A percentile compares a stretch with the other conserved stretches of the same genome.
Conservation (phyloP, 129 eudicot species). For the Arctium lappa region DNA sequence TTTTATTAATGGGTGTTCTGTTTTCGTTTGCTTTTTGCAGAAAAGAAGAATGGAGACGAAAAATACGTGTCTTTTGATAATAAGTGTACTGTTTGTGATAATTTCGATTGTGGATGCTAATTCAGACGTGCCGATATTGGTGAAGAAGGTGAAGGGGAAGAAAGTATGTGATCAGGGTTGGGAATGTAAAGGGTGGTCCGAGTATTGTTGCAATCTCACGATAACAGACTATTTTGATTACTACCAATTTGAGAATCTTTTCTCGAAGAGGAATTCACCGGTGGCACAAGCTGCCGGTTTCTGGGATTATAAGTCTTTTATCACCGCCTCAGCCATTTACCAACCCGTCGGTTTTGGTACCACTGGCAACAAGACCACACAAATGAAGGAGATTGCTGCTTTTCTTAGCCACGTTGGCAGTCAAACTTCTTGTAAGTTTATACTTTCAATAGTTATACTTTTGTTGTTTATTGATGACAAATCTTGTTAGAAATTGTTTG, state of each 20-base stretch:
- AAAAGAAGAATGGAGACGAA: slow-evolving; percentile 35
- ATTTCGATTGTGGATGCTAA: slow-evolving; percentile 21
- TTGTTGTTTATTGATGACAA: not conserved
- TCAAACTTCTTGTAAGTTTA: slow-evolving; percentile 79
- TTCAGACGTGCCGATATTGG: slow-evolving; percentile 24
- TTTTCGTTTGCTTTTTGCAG: slow-evolving; percentile 15
- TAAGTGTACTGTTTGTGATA: slow-evolving; percentile 21
- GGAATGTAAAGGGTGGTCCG: slow-evolving; percentile 75
- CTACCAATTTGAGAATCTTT: slow-evolving; percentile 84
- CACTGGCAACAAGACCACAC: slow-evolving; percentile 74
- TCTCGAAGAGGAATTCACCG: slow-evolving; percentile 81
- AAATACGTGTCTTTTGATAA: slow-evolving; percentile 17
- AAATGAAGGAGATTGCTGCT: slow-evolving; percentile 84
- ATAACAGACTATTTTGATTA: slow-evolving; percentile 74
- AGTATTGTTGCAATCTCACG: slow-evolving; percentile 80
- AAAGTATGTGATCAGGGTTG: slow-evolving; percentile 74
- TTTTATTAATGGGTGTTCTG: not conserved
- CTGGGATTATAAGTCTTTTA: slow-evolving; percentile 83
- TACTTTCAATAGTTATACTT: not conserved
- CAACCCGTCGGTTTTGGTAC: slow-evolving; percentile 92
- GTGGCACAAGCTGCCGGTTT: slow-evolving; percentile 85
- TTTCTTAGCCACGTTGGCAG: slow-evolving; percentile 89
- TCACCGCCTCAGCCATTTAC: slow-evolving; percentile 58
- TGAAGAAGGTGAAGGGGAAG: slow-evolving; percentile 64
- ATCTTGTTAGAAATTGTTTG: not conserved